Evolutionary conservation across 2,329 filamentous ascomycete genomes (phyloP).

Genomic region (Claviceps lovelessii): DNA sequence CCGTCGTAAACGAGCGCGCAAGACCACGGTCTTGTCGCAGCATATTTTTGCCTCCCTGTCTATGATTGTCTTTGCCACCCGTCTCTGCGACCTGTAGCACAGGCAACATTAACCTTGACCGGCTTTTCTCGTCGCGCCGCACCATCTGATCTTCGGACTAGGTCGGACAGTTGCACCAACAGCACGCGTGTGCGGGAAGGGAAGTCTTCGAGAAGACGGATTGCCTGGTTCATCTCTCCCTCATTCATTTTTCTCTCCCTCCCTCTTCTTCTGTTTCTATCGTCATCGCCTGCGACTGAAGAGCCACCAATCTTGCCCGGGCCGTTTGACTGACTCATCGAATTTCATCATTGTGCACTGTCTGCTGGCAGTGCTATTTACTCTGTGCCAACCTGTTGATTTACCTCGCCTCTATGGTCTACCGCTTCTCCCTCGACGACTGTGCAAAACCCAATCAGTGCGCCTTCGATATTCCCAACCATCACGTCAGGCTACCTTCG

Average conservation of each 20-base stretch:
- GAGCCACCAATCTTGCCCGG: neutral
- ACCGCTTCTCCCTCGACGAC: neutral
- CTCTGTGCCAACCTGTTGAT: neutral
- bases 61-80: neutral
- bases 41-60: neutral
- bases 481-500: neutral
- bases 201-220: neutral
- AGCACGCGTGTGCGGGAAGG: conserved; percentile 1
- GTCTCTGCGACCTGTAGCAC: neutral
- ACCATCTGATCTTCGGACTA: neutral
- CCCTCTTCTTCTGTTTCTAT: neutral
- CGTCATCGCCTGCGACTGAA: neutral
- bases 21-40: neutral
- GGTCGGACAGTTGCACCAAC: conserved; percentile 1
- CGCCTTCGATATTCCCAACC: neutral
- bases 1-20: neutral
- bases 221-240: neutral
- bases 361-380: neutral
- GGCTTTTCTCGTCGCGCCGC: conserved; percentile 2
- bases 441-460: neutral
- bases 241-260: too few relatives aligned
- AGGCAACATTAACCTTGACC: neutral
- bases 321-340: neutral
- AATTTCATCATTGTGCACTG: neutral
- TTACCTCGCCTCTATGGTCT: neutral